Evolutionary conservation across 208 protist genomes (phyloP), one percentile per base, ranked within the genome.

Genomic region (Trypanosoma lewisi): DNA sequence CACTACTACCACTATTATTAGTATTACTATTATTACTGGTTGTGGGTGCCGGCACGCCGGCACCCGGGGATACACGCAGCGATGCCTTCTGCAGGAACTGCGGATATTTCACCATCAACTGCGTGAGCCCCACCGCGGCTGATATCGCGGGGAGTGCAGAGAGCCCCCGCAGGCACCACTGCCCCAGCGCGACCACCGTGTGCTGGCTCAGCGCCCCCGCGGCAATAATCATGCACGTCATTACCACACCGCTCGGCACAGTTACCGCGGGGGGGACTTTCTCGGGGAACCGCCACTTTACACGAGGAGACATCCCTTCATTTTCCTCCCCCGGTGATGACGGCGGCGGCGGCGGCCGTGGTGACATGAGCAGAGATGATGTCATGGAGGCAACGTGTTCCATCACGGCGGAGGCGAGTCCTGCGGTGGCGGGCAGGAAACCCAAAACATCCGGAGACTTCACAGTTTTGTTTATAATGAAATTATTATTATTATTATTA

Each of bases 41-140:
- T 27, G 44, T 17, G 45, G 28, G 47, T 3, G 33, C 7, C 2
- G 44, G 25, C 19, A 12, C 25, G 21, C 6, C 41, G 30, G 9
- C 28, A n/a, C 54, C 4, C 25, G 45, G 36, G 28, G 25, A 41
- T 4, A 33, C 5, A 16, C 41, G 59, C 14, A 73, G 1, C 2
- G 47, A 25, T 1, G n/a, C 50, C n/a, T 65, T 54, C 21, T 33
- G 19, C 7, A 73, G 21, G 48, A 55, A 53, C 16, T 67, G 31
- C 33, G 67, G 67, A 42, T 63, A 73, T 21, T 66, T 73, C 34
- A 73, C 36, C 60, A 73, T 66, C 4, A 73, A 30, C 37, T 73
- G 67, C 36, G 67, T 63, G 25, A 73, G 55, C 19, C 45, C 67
- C 6, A 66, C 45, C 6, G 67, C 67, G 36, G 53, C 62, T 19